Evolutionary conservation across 164 flowering plant species (phyloP).

Genomic region (Nelumbo lutea): DNA sequence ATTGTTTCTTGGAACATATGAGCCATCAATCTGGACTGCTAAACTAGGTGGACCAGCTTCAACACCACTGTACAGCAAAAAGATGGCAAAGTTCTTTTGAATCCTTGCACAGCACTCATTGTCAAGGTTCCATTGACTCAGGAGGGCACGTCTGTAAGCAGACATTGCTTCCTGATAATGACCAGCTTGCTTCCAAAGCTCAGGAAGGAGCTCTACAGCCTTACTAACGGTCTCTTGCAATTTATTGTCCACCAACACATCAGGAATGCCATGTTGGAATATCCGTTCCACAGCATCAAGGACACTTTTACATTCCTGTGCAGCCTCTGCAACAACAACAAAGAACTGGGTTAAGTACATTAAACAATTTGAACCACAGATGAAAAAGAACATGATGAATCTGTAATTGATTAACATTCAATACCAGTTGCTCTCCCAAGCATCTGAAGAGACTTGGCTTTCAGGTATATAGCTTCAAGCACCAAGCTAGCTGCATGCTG

Average conservation of each 20-base stretch:
- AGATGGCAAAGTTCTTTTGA: slow-evolving; percentile 78
- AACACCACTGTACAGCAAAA: slow-evolving; percentile 80
- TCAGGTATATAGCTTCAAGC: slow-evolving; percentile 89
- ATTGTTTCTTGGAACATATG: slow-evolving; percentile 81
- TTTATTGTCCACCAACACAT: slow-evolving; percentile 58
- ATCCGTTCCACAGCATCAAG: slow-evolving; percentile 92
- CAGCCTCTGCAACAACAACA: slow-evolving; percentile 71
- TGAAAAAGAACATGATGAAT: no score
- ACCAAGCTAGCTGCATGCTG: slow-evolving; percentile 85
- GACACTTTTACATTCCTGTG: slow-evolving; percentile 75
- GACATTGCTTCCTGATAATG: slow-evolving; percentile 63
- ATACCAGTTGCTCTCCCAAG: slow-evolving; percentile 73
- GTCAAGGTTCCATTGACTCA: slow-evolving; percentile 86
- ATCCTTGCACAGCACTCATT: slow-evolving; percentile 76
- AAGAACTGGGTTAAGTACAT: slow-evolving; percentile 16
- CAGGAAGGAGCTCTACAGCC: slow-evolving; percentile 96
- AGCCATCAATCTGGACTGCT: slow-evolving; percentile 65
- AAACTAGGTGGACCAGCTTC: slow-evolving; percentile 86
- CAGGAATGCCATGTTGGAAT: slow-evolving; percentile 70
- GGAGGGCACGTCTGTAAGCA: slow-evolving; percentile 85
- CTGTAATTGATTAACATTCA: background rate
- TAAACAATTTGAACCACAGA: background rate
- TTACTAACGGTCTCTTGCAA: slow-evolving; percentile 86
- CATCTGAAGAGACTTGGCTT: slow-evolving; percentile 89
- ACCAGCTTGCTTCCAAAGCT: slow-evolving; percentile 87